These are phyloP conservation scores for Leishmania mexicana DNA, from an alignment of 208 protist genomes.

Conservation along the genomic window DNA sequence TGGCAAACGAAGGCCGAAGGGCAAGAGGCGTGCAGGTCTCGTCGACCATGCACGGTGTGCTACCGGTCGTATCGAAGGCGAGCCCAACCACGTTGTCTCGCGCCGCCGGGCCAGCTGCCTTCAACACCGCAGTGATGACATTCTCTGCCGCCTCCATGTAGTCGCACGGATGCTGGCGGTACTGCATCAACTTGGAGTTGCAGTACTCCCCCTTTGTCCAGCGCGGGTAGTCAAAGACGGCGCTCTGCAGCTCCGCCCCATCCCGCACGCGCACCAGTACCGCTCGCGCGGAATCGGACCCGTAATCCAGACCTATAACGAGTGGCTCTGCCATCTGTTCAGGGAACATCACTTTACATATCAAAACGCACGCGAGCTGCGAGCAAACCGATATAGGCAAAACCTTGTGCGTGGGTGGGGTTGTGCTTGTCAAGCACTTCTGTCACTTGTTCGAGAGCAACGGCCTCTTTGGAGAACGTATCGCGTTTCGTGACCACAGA, in stretches of 20 bases:
- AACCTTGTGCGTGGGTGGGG: background rate
- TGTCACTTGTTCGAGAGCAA: background rate
- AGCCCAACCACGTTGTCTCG: conserved; percentile 42
- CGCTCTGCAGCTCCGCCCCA: conserved; percentile 42
- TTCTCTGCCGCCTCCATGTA: conserved; percentile 51
- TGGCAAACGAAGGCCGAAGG: conserved; percentile 32
- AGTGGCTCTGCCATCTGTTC: conserved; percentile 26
- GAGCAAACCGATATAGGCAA: background rate
- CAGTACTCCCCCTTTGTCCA: conserved; percentile 46
- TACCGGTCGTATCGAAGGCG: conserved; percentile 52
- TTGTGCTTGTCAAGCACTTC: background rate
- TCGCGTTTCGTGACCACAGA: background rate
- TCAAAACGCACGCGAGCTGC: background rate
- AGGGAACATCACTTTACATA: background rate
- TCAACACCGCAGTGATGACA: conserved; percentile 33
- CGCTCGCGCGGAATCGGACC: conserved; percentile 51
- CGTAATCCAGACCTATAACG: conserved; percentile 62
- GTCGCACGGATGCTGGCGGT: conserved; percentile 60
- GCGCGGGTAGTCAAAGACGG: conserved; percentile 43
- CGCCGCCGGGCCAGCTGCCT: conserved; percentile 19
- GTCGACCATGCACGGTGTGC: conserved; percentile 57
- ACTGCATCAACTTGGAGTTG: conserved; percentile 41
- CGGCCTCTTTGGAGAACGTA: background rate
- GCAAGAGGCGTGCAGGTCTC: conserved; percentile 42
- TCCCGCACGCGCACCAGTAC: conserved; percentile 47